Conservation (phyloP, 768 basidiomycete genomes). For the Pleurotus citrinopileatus region DNA sequence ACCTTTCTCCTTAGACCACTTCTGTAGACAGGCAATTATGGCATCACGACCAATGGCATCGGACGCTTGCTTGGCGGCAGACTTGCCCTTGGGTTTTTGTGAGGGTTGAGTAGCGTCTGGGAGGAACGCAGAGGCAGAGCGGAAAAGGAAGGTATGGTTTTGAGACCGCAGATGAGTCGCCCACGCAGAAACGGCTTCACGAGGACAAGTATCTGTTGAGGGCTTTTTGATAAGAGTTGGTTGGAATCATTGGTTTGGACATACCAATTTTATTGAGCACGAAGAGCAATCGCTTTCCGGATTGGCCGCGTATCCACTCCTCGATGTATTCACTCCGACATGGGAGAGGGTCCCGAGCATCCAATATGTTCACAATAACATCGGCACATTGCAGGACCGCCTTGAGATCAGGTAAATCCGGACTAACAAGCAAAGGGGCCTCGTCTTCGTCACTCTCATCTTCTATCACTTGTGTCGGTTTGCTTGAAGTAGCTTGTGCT, state of each 20-base stretch:
- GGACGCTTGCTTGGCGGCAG: conserved; percentile 37
- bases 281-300: conserved; percentile 52
- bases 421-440: conserved; percentile 60
- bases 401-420: conserved; percentile 56
- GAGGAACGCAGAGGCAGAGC: conserved; percentile 66
- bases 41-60: conserved; percentile 65
- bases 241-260: conserved; percentile 23
- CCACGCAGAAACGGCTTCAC: conserved; percentile 76
- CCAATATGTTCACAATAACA: conserved; percentile 76
- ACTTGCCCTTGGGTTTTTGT: conserved; percentile 40
- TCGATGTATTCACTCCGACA: conserved; percentile 68
- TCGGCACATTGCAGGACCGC: conserved; percentile 76
- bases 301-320: conserved; percentile 37
- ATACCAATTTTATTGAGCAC: conserved; percentile 86
- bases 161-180: conserved; percentile 52
- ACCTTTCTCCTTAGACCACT: conserved; percentile 45
- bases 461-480: conserved; percentile 24
- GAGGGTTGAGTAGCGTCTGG: conserved; percentile 30
- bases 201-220: conserved; percentile 69
- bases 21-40: conserved; percentile 45
- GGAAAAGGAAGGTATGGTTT: conserved; percentile 69
- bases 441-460: conserved; percentile 49
- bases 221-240: neutral
- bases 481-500: conserved; percentile 30
- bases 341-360: conserved; percentile 78